Percentiles rank a stretch among this genome's conserved stretches.
phyloP scores from a whole-genome alignment of 345 rosid genomes.

The Lagerstroemia speciosa region DNA sequence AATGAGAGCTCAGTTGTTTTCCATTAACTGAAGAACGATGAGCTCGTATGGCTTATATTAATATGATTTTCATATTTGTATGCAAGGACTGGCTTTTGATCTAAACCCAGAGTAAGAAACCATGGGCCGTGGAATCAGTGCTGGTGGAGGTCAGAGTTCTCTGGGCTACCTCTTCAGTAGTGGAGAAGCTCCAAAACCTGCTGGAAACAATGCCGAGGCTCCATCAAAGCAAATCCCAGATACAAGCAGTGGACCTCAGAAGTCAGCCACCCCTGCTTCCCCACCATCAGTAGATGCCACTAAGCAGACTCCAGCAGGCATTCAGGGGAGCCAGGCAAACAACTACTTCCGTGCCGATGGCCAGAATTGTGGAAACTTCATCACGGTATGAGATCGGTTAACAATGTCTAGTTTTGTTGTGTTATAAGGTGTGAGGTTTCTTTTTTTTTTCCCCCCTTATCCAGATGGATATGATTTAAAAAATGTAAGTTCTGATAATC shows the following conservation, averaged over 20 bases:
- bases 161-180: constrained; percentile 71
- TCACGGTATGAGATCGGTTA: constrained; percentile 52
- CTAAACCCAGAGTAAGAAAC: constrained; percentile 6
- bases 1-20: too few relatives aligned
- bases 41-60: too few relatives aligned
- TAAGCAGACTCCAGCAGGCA: constrained; percentile 60
- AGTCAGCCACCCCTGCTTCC: constrained; percentile 15
- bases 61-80: background rate
- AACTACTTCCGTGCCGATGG: constrained; percentile 69
- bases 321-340: constrained; percentile 46
- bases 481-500: background rate
- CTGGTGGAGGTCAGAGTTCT: constrained; percentile 89
- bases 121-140: constrained; percentile 85
- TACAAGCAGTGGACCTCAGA: constrained; percentile 22
- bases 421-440: background rate
- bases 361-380: constrained; percentile 69
- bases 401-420: background rate
- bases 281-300: constrained; percentile 25
- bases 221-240: constrained; percentile 21
- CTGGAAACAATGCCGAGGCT: constrained; percentile 14
- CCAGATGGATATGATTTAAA: background rate
- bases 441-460: too few relatives aligned
- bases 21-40: too few relatives aligned
- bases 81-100: background rate
- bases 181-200: constrained; percentile 52